phyloP scores from a whole-genome alignment of 495 filamentous ascomycete species.

The Aspergillus egyptiacus region DNA sequence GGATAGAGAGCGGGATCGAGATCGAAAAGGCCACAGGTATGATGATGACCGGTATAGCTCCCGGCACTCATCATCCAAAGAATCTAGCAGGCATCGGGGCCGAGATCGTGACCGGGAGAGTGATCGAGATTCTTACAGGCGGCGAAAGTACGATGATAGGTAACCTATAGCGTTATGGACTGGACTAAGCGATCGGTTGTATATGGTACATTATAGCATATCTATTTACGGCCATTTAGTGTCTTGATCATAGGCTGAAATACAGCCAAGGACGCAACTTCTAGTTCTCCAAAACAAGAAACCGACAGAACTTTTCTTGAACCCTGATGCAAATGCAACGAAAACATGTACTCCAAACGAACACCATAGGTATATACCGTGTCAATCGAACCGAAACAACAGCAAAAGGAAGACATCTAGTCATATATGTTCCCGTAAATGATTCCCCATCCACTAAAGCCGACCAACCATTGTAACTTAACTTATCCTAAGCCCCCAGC shows the following conservation, averaged over 20 bases:
- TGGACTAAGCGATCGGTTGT: too few relatives aligned
- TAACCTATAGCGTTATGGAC: neutral
- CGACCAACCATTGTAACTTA: neutral
- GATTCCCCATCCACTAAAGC: neutral
- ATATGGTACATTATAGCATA: too few relatives aligned
- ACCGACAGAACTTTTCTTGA: slow-evolving; percentile 13
- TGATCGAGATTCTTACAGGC: slow-evolving; percentile 31
- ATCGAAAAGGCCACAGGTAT: slow-evolving; percentile 25
- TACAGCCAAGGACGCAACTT: too few relatives aligned
- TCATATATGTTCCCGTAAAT: slow-evolving; percentile 18
- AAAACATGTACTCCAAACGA: slow-evolving; percentile 18
- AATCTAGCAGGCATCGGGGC: slow-evolving; percentile 24
- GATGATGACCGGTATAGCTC: slow-evolving; percentile 35
- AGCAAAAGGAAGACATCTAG: slow-evolving; percentile 17
- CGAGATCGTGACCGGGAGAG: slow-evolving; percentile 26
- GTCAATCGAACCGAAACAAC: slow-evolving; percentile 11
- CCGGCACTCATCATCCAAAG: slow-evolving; percentile 29
- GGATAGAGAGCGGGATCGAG: slow-evolving; percentile 32
- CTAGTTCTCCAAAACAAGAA: neutral
- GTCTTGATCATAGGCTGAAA: too few relatives aligned
- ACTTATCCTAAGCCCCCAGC: slow-evolving; percentile 28
- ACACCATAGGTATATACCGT: slow-evolving; percentile 17
- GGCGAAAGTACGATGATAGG: slow-evolving; percentile 29
- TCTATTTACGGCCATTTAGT: too few relatives aligned
- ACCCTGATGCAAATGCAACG: slow-evolving; percentile 18